Percentiles rank a stretch among this genome's conserved stretches.
phyloP scores from a whole-genome alignment of 768 basidiomycete species.

The Auriscalpium vulgare region DNA sequence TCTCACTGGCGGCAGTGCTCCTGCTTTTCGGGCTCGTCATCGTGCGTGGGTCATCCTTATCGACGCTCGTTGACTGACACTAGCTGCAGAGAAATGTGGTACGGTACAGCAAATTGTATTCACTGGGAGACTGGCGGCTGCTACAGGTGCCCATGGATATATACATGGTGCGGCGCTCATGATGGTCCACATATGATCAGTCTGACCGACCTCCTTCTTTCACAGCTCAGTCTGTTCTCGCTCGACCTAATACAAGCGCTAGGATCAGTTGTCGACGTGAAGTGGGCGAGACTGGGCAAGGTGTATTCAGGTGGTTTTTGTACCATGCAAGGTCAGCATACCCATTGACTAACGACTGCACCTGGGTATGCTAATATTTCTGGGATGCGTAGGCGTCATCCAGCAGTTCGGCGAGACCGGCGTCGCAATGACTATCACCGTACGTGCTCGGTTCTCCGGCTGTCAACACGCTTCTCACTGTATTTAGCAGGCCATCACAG shows the following conservation, averaged over 20 bases:
- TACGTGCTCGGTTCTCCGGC: constrained; percentile 11
- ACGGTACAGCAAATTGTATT: background rate
- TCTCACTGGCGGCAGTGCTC: background rate
- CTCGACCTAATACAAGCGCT: constrained; percentile 30
- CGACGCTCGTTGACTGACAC: background rate
- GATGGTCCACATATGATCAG: background rate
- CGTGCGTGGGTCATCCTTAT: background rate
- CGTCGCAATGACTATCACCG: constrained; percentile 33
- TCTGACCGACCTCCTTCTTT: constrained; percentile 4
- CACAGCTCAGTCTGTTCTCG: constrained; percentile 17
- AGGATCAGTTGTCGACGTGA: constrained; percentile 29
- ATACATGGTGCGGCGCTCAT: constrained; percentile 25
- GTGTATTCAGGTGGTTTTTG: constrained; percentile 28
- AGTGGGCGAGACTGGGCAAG: constrained; percentile 26
- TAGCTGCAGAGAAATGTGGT: background rate
- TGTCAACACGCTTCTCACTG: too few species aligned
- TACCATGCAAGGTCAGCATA: constrained; percentile 25
- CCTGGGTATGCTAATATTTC: too few species aligned
- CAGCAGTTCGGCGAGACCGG: constrained; percentile 35
- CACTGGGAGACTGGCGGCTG: constrained; percentile 5
- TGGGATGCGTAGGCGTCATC: constrained; percentile 22
- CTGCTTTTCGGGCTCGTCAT: background rate
- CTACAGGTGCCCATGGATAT: constrained; percentile 32
- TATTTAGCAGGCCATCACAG: constrained; percentile 13
- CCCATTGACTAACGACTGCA: background rate